These are phyloP conservation scores for Paracorniculantispora psalliotae DNA, from an alignment of 2,329 filamentous ascomycete genomes.

Conservation along the genomic window DNA sequence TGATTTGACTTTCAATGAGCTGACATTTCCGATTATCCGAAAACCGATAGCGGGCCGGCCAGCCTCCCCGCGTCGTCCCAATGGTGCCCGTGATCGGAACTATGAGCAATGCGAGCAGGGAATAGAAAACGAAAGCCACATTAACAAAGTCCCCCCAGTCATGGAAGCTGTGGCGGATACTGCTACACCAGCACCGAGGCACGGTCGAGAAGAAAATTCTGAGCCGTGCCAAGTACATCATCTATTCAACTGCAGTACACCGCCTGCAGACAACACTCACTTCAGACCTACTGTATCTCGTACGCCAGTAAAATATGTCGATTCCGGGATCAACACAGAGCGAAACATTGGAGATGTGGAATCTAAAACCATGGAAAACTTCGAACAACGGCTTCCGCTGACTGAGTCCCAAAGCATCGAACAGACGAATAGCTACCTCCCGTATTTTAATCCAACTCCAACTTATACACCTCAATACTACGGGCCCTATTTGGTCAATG, in stretches of 20 bases:
- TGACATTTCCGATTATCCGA: slow-evolving; percentile 37
- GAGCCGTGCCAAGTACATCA: too few relatives aligned
- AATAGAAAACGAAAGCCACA: not conserved
- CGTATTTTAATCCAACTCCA: not conserved
- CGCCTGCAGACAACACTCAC: not conserved
- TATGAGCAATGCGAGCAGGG: not conserved
- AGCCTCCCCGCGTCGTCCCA: slow-evolving; percentile 22
- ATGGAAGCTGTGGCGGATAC: not conserved
- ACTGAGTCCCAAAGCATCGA: not conserved
- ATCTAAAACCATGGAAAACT: not conserved
- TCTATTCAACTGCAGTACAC: too few relatives aligned
- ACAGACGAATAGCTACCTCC: not conserved
- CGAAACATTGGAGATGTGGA: not conserved
- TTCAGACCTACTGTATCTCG: not conserved
- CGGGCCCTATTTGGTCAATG: not conserved
- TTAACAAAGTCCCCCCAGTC: not conserved
- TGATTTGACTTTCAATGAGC: slow-evolving; percentile 49
- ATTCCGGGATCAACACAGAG: slow-evolving; percentile 11
- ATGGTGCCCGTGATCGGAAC: not conserved
- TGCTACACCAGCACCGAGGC: not conserved
- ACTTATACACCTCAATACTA: not conserved
- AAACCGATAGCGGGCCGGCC: slow-evolving; percentile 18
- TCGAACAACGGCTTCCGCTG: not conserved
- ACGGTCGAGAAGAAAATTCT: not conserved
- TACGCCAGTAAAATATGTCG: slow-evolving; percentile 3